Conservation (phyloP, 768 basidiomycete genomes). For the Boletus pseudo-olivaceus region DNA sequence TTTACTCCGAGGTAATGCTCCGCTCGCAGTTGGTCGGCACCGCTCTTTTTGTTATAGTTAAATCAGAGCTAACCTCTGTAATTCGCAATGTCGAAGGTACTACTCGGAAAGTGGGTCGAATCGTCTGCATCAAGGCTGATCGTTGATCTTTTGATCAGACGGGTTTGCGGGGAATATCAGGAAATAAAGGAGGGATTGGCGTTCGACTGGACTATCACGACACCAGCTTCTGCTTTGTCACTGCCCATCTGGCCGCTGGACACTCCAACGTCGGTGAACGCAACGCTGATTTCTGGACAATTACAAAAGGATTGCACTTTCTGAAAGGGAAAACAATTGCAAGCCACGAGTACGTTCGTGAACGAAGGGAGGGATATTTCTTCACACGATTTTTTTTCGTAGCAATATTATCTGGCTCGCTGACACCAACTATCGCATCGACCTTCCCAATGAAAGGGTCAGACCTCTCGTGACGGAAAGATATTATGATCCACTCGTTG, state of each 20-base stretch:
- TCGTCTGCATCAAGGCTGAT: neutral
- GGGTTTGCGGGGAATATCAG: slow-evolving; percentile 90
- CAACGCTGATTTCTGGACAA: slow-evolving; percentile 89
- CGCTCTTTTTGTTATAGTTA: slow-evolving; percentile 82
- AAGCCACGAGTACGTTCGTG: slow-evolving; percentile 76
- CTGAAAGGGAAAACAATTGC: slow-evolving; percentile 83
- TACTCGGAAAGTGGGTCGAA: slow-evolving; percentile 71
- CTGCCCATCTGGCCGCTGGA: slow-evolving; percentile 96
- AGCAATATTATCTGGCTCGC: slow-evolving; percentile 94
- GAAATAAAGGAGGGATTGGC: slow-evolving; percentile 95
- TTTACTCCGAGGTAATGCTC: neutral
- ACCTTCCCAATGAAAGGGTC: slow-evolving; percentile 79
- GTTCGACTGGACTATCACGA: slow-evolving; percentile 91
- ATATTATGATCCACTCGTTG: slow-evolving; percentile 70
- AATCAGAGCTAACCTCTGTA: slow-evolving; percentile 66
- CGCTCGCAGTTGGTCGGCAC: slow-evolving; percentile 83
- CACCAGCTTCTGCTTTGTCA: slow-evolving; percentile 91
- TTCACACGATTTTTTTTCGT: slow-evolving; percentile 4
- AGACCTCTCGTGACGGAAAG: slow-evolving; percentile 60
- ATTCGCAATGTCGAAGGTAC: slow-evolving; percentile 92
- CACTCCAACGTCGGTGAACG: slow-evolving; percentile 87
- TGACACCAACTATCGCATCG: slow-evolving; percentile 94
- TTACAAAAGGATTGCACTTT: slow-evolving; percentile 80
- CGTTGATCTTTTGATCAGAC: slow-evolving; percentile 46
- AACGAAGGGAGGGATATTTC: neutral